Base-by-base conservation (phyloP, 345 rosid species). In the Populus davidiana region DNA sequence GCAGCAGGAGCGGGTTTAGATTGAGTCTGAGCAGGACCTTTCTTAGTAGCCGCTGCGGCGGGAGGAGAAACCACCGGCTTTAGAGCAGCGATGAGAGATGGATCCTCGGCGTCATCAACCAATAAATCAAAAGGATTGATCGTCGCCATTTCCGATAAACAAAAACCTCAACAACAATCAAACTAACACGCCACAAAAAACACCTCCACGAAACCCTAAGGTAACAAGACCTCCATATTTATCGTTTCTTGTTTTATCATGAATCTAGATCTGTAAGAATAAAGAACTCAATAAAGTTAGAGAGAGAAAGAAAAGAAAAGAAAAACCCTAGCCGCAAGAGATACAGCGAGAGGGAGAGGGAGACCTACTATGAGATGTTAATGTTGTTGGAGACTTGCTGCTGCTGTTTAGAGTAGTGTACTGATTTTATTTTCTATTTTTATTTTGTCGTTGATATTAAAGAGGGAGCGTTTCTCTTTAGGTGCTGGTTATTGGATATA, bases 321-420 rank as follows among this genome's bases (percentile, higher is more conserved):
- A 76, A 52, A 85, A 83, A 83, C 86, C 86, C 88, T 83, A 86
- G 86, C 83, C 86, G 88, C 86, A 81, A 71, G 63, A 64, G 62
- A 35, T 52, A 4, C 39, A 38, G 63, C 44, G 62, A 35, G 67
- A 4, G 71, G 27, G 79, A 77, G 11, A 70, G 77, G 77, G 82
- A 69, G 80, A 79, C 73, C 80, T 67, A 56, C 63, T 50, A 13
- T n/a, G 6, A 10, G 23, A 59, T n/a, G 29, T 3, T 38, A 3
- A 11, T 73, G 21, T 23, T 73, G 44, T 73, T 73, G 25, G 69
- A 62, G 54, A 73, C 61, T 8, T 38, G 25, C 12, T 35, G 59
- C 64, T 9, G 63, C 27, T 59, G 63, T 23, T 23, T 41, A 41
- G 44, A 10, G 44, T 41, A 12, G 44, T 2, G 44, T 9, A 41